A percentile compares a stretch with the other conserved stretches of the same genome.
phyloP scores from a whole-genome alignment of 345 rosid species.

The Pugionium dolabratum region DNA sequence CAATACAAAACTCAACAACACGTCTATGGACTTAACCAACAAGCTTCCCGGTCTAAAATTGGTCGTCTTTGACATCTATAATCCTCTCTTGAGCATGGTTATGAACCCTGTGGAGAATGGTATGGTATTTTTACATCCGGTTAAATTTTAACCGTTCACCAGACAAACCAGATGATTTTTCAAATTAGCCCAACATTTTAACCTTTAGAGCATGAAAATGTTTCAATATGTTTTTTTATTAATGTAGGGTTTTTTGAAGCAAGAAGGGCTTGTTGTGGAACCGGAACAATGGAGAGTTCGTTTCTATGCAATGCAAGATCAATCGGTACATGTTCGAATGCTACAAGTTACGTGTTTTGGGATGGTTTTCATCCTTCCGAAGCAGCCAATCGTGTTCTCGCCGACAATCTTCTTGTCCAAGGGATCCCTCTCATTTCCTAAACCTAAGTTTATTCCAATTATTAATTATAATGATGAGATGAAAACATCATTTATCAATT shows the following conservation, averaged over 20 bases:
- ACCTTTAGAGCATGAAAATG: background rate
- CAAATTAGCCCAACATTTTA: background rate
- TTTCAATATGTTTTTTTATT: background rate
- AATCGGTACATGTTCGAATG: constrained; percentile 78
- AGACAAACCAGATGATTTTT: background rate
- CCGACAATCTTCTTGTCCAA: constrained; percentile 50
- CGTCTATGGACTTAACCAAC: constrained; percentile 52
- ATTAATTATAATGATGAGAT: background rate
- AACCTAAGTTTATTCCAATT: background rate
- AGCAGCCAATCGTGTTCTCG: constrained; percentile 70
- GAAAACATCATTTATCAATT: background rate
- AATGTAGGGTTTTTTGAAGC: constrained; percentile 68
- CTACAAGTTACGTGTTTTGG: constrained; percentile 81
- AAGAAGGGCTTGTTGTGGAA: constrained; percentile 87
- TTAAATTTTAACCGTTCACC: background rate
- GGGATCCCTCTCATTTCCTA: constrained; percentile 67
- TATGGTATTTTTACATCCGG: constrained; percentile 23
- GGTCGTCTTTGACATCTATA: constrained; percentile 76
- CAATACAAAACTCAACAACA: constrained; percentile 72
- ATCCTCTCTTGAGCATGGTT: constrained; percentile 62
- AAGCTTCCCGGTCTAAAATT: constrained; percentile 62
- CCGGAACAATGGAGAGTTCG: constrained; percentile 73
- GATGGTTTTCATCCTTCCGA: constrained; percentile 93
- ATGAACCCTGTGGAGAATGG: constrained; percentile 69
- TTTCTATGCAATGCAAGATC: constrained; percentile 69